These are phyloP conservation scores for Conticribra weissflogii DNA, from an alignment of 108 stramenopile species.

Conservation along the genomic window DNA sequence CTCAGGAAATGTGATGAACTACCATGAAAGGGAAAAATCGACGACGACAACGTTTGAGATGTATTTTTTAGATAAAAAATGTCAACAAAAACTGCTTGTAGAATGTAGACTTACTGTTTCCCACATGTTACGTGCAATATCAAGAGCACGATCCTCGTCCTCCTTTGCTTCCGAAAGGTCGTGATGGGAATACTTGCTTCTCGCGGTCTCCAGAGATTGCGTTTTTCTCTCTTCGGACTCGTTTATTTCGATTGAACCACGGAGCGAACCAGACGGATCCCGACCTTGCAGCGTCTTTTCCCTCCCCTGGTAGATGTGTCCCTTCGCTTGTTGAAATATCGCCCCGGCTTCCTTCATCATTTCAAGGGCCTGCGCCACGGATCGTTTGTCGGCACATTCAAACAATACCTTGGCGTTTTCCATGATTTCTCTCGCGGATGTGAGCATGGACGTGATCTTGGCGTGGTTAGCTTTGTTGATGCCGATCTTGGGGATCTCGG, in stretches of 20 bases:
- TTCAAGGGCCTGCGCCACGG: no score
- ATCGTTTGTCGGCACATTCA: neutral
- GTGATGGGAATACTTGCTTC: conserved; percentile 17
- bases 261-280: no score
- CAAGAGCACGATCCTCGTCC: conserved; percentile 27
- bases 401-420: conserved; percentile 19
- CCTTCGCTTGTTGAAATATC: conserved; percentile 30
- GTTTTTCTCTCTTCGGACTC: neutral
- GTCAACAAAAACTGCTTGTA: no score
- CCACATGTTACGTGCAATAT: conserved; percentile 18
- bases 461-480: conserved; percentile 21
- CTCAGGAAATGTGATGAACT: conserved; percentile 41
- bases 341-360: no score
- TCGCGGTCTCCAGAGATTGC: neutral
- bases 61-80: no score
- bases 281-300: no score
- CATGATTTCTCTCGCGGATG: conserved; percentile 16
- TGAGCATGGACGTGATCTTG: conserved; percentile 17
- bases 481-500: conserved; percentile 1
- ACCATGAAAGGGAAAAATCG: no score
- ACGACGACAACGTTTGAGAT: no score
- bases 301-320: conserved; percentile 2
- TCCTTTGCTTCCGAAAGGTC: conserved; percentile 10
- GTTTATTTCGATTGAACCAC: neutral
- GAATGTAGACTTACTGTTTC: conserved; percentile 25